These are phyloP conservation scores for Didymella segeticola DNA, from an alignment of 2,329 filamentous ascomycete genomes.

Conservation along the genomic window DNA sequence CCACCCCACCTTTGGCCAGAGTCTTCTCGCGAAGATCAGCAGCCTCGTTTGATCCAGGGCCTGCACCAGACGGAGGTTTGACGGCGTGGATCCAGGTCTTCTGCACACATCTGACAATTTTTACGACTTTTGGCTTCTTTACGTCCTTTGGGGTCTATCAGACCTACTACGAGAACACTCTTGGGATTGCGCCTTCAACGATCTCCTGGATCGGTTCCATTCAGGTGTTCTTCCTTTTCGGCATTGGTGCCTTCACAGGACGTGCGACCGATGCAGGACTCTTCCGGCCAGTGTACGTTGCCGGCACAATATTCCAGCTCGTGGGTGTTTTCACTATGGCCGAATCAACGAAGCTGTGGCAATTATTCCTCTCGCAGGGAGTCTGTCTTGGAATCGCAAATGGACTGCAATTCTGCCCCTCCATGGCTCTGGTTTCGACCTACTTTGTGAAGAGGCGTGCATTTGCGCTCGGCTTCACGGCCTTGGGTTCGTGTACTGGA, in stretches of 20 bases:
- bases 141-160: slow-evolving; percentile 65
- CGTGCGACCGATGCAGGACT: slow-evolving; percentile 41
- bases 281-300: slow-evolving; percentile 36
- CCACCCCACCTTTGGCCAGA: slow-evolving; percentile 18
- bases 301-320: slow-evolving; percentile 42
- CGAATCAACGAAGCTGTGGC: slow-evolving; percentile 39
- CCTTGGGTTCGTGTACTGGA: slow-evolving; percentile 38
- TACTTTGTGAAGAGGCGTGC: slow-evolving; percentile 41
- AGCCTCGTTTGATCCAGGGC: slow-evolving; percentile 36
- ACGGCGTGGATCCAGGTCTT: slow-evolving; percentile 63
- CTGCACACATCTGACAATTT: slow-evolving; percentile 59
- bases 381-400: slow-evolving; percentile 62
- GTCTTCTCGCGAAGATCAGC: slow-evolving; percentile 33
- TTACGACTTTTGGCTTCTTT: slow-evolving; percentile 63
- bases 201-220: slow-evolving; percentile 45
- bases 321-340: slow-evolving; percentile 42
- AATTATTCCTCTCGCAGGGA: slow-evolving; percentile 57
- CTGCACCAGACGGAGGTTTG: slow-evolving; percentile 57
- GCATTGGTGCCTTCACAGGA: slow-evolving; percentile 40
- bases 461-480: slow-evolving; percentile 39
- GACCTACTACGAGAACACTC: slow-evolving; percentile 57
- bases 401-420: slow-evolving; percentile 62
- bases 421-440: slow-evolving; percentile 59
- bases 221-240: slow-evolving; percentile 43
- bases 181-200: slow-evolving; percentile 41